Base-by-base conservation (phyloP, 2,329 filamentous ascomycete genomes). In the Xylaria sp. region DNA sequence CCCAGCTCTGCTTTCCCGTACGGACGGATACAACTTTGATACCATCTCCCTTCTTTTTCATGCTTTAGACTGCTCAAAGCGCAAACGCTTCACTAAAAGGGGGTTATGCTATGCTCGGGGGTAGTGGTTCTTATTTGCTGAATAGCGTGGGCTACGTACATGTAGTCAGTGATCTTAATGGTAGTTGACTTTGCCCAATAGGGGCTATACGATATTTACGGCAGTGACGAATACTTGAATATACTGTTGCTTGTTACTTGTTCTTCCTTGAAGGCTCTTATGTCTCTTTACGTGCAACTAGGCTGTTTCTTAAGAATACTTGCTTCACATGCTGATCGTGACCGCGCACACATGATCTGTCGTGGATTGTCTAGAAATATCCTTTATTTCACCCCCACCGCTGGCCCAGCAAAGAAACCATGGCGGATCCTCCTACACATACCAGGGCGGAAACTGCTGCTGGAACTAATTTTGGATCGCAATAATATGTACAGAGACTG, bases 31-130 rank as follows among this genome's bases (percentile, higher is more conserved):
- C 26, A 49, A n/a, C 49, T 51, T 60, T 59, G 68, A 68, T 70
- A 70, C 65, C 65, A 68, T 53, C 57, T 63, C 46, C 13, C 40
- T 60, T 65, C 48, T 49, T 49, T 53, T 53, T 51, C n/a, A 10
- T 48, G 53, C 33, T n/a, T 53, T 63, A 70, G 59, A 63, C 17
- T 40, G 33, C 15, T 53, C 51, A 42, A 57, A 26, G 33, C 57
- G 13, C 7, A 61, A 65, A 58, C 23, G 40, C 42, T 53, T 57
- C 23, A 10, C n/a, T 42, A 26, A 23, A 44, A 58, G 23, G 11
- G 23, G 11, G 44, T 53, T 4, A 20, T 58, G 44, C 33, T 62
- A 6, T 38, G n/a, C 42, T 33, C 44, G 23, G 57, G 42, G 26
- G 51, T 33, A 17, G 59, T 40, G 53, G 57, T 42, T 49, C 5